Evolutionary conservation across 2,329 filamentous ascomycete species (phyloP).

Genomic region (Cladosporium austrohemisphaericum): DNA sequence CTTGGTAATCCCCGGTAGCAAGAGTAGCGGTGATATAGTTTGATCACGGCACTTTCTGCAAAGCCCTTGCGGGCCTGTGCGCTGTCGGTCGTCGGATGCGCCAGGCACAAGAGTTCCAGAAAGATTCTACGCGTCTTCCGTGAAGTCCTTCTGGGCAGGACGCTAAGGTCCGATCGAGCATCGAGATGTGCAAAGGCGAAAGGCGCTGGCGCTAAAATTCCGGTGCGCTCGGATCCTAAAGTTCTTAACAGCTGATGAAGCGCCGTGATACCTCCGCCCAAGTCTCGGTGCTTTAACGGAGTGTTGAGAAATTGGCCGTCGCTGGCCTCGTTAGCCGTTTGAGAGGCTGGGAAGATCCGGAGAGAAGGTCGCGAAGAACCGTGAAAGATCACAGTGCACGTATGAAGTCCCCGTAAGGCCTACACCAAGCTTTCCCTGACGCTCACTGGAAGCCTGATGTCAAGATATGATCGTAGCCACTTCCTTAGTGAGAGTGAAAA

Average conservation of each 20-base stretch:
- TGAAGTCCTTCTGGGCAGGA: constrained; percentile 4
- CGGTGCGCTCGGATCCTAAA: constrained; percentile 12
- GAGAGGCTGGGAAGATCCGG: neutral
- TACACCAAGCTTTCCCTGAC: neutral
- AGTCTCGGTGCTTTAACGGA: constrained; percentile 12
- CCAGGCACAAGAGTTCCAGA: neutral
- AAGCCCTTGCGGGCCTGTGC: too few species aligned
- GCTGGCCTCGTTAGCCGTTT: neutral
- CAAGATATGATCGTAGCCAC: constrained; percentile 13
- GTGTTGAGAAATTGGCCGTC: constrained; percentile 10
- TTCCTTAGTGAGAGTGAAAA: constrained; percentile 1
- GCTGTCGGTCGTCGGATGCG: too few species aligned
- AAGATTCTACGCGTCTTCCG: constrained; percentile 13
- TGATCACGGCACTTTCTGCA: too few species aligned
- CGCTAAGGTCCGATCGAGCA: neutral
- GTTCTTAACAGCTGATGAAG: constrained; percentile 1
- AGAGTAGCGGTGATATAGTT: too few species aligned
- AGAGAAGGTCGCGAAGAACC: neutral
- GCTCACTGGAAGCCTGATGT: neutral
- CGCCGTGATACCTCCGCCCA: constrained; percentile 12
- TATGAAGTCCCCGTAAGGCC: too few species aligned
- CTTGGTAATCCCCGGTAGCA: neutral
- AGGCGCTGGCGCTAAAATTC: constrained; percentile 14
- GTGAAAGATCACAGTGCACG: too few species aligned
- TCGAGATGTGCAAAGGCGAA: constrained; percentile 7